phyloP scores from a whole-genome alignment of 108 stramenopile species.

The Seminavis robusta region DNA sequence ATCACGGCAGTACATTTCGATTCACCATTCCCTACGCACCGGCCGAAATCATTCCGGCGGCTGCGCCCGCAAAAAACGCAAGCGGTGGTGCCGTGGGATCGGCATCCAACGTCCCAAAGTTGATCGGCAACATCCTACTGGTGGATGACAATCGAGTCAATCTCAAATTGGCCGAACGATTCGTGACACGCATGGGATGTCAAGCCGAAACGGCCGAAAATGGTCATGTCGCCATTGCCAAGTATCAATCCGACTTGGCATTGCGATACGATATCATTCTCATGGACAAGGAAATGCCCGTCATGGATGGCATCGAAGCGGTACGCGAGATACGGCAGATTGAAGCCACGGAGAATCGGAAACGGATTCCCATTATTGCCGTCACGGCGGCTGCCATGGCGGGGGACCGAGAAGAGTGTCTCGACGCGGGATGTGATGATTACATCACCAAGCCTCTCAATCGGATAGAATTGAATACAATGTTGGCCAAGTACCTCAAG shows the following conservation, averaged over 20 bases:
- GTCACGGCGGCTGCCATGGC: slow-evolving; percentile 26
- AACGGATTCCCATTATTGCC: slow-evolving; percentile 20
- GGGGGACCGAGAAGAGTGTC: slow-evolving; percentile 15
- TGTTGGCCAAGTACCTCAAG: too few species aligned
- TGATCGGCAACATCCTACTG: slow-evolving; percentile 18
- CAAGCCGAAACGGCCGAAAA: slow-evolving; percentile 19
- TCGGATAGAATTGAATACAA: too few species aligned
- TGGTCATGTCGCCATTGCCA: slow-evolving; percentile 21
- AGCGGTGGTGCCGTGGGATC: too few species aligned
- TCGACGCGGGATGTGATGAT: slow-evolving; percentile 12
- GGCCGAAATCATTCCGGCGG: too few species aligned
- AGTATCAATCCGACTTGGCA: slow-evolving; percentile 2
- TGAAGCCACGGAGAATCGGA: not conserved
- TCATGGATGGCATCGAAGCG: slow-evolving; percentile 20
- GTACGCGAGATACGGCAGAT: slow-evolving; percentile 8
- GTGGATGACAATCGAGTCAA: slow-evolving; percentile 35
- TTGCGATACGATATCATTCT: slow-evolving; percentile 26
- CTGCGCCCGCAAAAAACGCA: too few species aligned
- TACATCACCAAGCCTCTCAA: slow-evolving; percentile 29
- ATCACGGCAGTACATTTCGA: too few species aligned
- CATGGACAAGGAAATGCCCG: slow-evolving; percentile 30
- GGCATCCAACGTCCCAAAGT: too few species aligned
- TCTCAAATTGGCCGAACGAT: slow-evolving; percentile 12
- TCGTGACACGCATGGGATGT: slow-evolving; percentile 20
- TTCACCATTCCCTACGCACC: too few species aligned